Evolutionary conservation across 345 rosid genomes (phyloP).

Genomic region (Corymbia maculata): DNA sequence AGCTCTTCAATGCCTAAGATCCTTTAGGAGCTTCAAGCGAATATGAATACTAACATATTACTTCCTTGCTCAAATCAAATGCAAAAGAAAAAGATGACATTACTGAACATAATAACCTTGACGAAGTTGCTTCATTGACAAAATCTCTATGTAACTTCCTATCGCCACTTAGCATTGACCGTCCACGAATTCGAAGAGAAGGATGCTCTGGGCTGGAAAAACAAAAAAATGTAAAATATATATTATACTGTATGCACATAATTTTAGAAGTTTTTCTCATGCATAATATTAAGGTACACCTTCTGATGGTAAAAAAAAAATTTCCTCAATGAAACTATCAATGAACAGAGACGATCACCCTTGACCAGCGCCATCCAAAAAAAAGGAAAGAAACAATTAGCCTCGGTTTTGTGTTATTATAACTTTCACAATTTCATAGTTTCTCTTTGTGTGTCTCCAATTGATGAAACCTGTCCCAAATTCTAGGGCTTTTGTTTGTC

Average conservation of each 20-base stretch:
- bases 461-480: not conserved
- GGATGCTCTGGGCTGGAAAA: constrained; percentile 88
- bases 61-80: not conserved
- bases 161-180: constrained; percentile 82
- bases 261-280: not conserved
- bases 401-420: not conserved
- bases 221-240: not conserved
- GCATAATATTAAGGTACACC: not conserved
- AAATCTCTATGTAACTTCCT: constrained; percentile 49
- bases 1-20: not conserved
- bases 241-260: not conserved
- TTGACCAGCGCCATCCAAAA: not conserved
- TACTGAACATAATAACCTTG: constrained; percentile 44
- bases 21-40: not conserved
- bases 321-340: not conserved
- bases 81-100: not conserved
- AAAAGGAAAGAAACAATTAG: not conserved
- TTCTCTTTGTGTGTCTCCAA: not conserved
- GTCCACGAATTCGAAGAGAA: constrained; percentile 61
- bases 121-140: constrained; percentile 42
- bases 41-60: not conserved
- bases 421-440: not conserved
- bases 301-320: not conserved
- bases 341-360: not conserved
- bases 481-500: not conserved